Base-by-base conservation (phyloP, 73 alveolate genomes). In the Durusdinium trenchii region DNA sequence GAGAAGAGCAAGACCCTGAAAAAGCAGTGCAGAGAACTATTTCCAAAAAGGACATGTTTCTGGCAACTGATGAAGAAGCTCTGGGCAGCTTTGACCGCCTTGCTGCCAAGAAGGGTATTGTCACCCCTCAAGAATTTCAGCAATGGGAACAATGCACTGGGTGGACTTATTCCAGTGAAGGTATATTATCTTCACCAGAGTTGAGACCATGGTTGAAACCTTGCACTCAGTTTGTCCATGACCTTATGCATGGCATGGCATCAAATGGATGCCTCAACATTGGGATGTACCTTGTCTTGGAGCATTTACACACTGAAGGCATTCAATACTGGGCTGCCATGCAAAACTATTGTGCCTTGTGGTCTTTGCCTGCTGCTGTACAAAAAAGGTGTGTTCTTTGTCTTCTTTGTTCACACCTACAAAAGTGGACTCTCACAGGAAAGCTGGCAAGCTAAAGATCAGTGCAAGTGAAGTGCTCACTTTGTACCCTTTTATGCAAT, bases 241-340 rank as follows among this genome's bases (percentile, higher is more conserved):
- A 82, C 61, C 50, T 16, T 18, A 82, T 82, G 93, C 93, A 82
- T 82, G 93, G 75, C 23, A 82, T 51, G 51, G 35, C 60, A 23
- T 6, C 51, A 69, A 28, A 48, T n/a, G 93, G 93, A 4, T 30
- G 38, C 18, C 9, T 82, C 75, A 47, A 47, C 73, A 50, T 82
- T 23, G 75, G 46, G 9, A 48, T 82, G 26, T 82, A 1, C 50
- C 3, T 48, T 4, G 47, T 82, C 14, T 36, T 82, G 48, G 93
- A 82, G n/a, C 36, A 26, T 4, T 82, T 82, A 50, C 36, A 30
- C 2, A 38, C 36, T 7, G 50, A 26, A 0, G 71, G 51, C 9
- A 36, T 50, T 1, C 73, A 23, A n/a, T 0, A 16, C 6, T 82
- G 93, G 93, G 4, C 26, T 30, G 47, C 51, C 73, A 82, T 82